Evolutionary conservation across 257 asterid species (phyloP), one percentile per base, ranked within the genome.

Genomic region (Verbena officinalis): DNA sequence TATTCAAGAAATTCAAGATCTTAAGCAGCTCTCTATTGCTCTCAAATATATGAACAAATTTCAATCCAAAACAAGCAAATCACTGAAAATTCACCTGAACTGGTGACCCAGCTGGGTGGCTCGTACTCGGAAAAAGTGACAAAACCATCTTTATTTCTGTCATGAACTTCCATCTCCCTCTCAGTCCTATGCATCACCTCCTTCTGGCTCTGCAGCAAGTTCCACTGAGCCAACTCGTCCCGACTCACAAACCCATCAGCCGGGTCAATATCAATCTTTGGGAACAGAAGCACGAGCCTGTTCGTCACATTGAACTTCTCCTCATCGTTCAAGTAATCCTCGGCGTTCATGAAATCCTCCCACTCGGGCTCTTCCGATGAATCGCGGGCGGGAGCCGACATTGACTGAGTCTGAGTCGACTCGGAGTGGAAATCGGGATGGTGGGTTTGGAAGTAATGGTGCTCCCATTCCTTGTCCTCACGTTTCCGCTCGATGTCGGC

Each of bases 271-370:
- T 93, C 99, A 64, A 93, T 81, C 84, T 82, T 87, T 8, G 99
- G 99, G 73, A 93, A 93, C 68, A 93, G 65, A 16, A 84, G 19
- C 46, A 87, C 68, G 71, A 93, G 77, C 79, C 99, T 83, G 62
- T 80, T 67, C 13, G 97, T 93, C 15, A 93, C 88, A 63, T 93
- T 93, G 74, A 93, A 93, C 81, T 73, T 88, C 64, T 84, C 94
- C 82, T 87, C 95, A 22, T 86, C 96, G 56, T 93, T 93, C 71
- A 93, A 59, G 62, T 87, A 93, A 70, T 93, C 99, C 82, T 93
- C 99, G 15, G 91, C 97, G 70, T 87, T 77, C 85, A 84, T 76
- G 74, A 85, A 86, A 63, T 87, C 97, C 81, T 83, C 96, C 99
- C 96, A 90, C 85, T 87, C 99, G 48, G 98, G 95, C 77, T 91